A percentile compares a stretch with the other conserved stretches of the same genome.
Evolutionary conservation across 108 stramenopile species (phyloP).

Genomic region (Ochromonas danica): DNA sequence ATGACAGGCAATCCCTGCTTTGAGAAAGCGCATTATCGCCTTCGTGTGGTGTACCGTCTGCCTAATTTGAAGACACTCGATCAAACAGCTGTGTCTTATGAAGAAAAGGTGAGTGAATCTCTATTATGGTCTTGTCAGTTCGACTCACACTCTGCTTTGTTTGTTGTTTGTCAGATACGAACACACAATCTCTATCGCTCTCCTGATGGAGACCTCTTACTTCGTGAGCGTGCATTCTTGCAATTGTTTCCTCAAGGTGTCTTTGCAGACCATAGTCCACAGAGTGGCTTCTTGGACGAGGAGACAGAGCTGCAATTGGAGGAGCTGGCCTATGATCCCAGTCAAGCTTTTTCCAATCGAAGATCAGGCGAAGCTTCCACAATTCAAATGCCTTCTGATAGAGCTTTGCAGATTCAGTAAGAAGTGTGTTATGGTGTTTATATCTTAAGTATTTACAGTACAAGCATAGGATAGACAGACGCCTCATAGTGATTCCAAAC

Average conservation of each 20-base stretch:
- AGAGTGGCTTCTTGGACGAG: not conserved
- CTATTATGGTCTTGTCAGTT: not conserved
- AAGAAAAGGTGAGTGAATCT: slow-evolving; percentile 22
- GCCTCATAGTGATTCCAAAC: no score
- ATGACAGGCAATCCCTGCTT: not conserved
- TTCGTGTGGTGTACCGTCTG: slow-evolving; percentile 20
- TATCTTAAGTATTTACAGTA: no score
- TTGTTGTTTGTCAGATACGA: not conserved
- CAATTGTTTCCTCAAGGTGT: not conserved
- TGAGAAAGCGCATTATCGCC: slow-evolving; percentile 1
- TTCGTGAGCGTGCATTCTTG: not conserved
- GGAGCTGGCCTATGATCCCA: no score
- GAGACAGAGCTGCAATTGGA: not conserved
- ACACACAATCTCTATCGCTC: not conserved
- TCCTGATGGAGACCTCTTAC: not conserved
- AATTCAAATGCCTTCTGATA: no score
- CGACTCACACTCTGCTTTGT: not conserved
- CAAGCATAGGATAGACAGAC: no score
- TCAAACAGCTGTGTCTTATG: not conserved
- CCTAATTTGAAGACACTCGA: not conserved
- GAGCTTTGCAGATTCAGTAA: no score
- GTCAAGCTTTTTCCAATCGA: no score
- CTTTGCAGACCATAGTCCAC: slow-evolving; percentile 7
- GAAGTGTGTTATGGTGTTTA: no score
- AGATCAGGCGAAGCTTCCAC: no score